phyloP scores from a whole-genome alignment of 2,329 filamentous ascomycete species.

The Neofusicoccum umdonicola region DNA sequence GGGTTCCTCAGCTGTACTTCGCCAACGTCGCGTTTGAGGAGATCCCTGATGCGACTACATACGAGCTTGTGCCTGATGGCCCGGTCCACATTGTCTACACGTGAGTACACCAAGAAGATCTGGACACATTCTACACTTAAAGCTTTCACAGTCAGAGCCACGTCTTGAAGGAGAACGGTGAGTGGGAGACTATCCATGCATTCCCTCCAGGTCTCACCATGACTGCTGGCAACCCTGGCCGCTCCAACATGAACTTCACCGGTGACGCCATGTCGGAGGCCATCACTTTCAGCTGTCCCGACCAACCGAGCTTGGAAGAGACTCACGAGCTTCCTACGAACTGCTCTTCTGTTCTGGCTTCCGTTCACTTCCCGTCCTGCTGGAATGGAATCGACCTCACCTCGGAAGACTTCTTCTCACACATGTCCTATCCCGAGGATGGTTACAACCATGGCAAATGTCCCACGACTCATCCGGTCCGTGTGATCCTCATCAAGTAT shows the following conservation, averaged over 20 bases:
- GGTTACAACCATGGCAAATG: slow-evolving; percentile 25
- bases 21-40: slow-evolving; percentile 18
- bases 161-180: slow-evolving; percentile 42
- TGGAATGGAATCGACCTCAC: slow-evolving; percentile 14
- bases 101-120: not conserved
- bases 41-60: slow-evolving; percentile 11
- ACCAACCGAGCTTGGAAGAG: slow-evolving; percentile 41
- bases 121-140: slow-evolving; percentile 24
- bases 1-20: slow-evolving; percentile 33
- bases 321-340: slow-evolving; percentile 63
- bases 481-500: slow-evolving; percentile 57
- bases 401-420: not conserved
- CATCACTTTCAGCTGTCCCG: slow-evolving; percentile 58
- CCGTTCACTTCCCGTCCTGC: slow-evolving; percentile 66
- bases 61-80: not conserved
- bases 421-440: slow-evolving; percentile 24
- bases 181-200: slow-evolving; percentile 59
- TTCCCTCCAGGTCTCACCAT: slow-evolving; percentile 73
- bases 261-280: slow-evolving; percentile 54
- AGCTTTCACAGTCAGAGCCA: not conserved
- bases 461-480: slow-evolving; percentile 33
- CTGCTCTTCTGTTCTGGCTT: slow-evolving; percentile 60
- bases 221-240: slow-evolving; percentile 62
- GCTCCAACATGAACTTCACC: not conserved
- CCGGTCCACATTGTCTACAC: not conserved